Percentiles rank a stretch among this genome's conserved stretches.
Conservation (phyloP, 2,329 filamentous ascomycete species). For the Fusarium floridanum region DNA sequence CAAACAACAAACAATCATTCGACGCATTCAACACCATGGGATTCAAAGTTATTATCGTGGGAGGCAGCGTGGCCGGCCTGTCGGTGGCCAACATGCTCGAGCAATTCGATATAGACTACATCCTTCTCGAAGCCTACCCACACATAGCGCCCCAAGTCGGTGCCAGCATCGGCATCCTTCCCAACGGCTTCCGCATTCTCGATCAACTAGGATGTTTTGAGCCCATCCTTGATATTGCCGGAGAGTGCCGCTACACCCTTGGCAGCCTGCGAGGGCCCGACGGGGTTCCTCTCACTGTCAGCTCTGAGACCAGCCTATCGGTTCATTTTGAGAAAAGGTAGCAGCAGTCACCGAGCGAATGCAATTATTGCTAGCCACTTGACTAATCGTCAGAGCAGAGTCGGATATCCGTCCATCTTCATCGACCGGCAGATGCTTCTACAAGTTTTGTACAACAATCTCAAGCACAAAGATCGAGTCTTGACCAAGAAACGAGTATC, state of each 20-base stretch:
- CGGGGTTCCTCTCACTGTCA: conserved; percentile 51
- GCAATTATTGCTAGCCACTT: background rate
- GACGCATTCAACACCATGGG: background rate
- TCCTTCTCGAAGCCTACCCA: conserved; percentile 60
- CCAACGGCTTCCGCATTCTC: conserved; percentile 59
- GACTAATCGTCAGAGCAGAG: background rate
- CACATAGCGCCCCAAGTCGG: conserved; percentile 61
- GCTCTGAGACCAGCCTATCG: background rate
- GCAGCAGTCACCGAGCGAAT: no score
- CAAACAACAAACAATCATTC: background rate
- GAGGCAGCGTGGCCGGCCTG: conserved; percentile 29
- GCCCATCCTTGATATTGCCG: background rate
- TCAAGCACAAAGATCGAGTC: background rate
- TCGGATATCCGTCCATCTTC: conserved; percentile 4
- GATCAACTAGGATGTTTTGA: conserved; percentile 57
- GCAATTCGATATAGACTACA: conserved; percentile 57
- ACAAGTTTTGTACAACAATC: background rate
- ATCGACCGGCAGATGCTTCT: conserved; percentile 11
- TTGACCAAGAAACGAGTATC: background rate
- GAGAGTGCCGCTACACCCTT: conserved; percentile 1
- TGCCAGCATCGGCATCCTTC: conserved; percentile 60
- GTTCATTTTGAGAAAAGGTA: background rate
- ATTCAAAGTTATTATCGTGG: conserved; percentile 16
- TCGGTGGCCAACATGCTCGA: conserved; percentile 35
- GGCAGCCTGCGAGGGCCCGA: conserved; percentile 34